Evolutionary conservation across 225 moss, liverwort and hornwort species (phyloP), one percentile per base, ranked within the genome.

Genomic region (Climacium dendroides): DNA sequence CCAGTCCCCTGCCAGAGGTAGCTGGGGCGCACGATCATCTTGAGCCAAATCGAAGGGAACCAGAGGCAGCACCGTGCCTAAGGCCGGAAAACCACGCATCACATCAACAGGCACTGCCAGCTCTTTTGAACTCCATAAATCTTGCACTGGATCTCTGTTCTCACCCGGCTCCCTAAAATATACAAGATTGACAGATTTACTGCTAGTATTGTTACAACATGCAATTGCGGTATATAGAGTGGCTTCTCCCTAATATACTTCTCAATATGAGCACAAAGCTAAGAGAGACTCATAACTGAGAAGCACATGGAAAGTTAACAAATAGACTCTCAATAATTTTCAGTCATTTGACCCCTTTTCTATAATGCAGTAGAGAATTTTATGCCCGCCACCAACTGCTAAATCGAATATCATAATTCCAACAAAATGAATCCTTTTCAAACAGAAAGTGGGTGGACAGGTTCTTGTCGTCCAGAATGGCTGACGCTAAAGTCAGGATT

Each of bases 1-100:
- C 99, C 99, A 97, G 85, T 96, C 95, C 59, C 96, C 99, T 60
- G 91, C 91, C 78, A 93, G 65, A 66, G 94, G 93, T 63, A 91
- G 69, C 78, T 90, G 95, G 53, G 90, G 88, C 15, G 86, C 88
- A 20, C 89, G 74, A 89, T 95, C 95, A 82, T 96, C 91, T 87
- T 93, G 86, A 55, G 90, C 89, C 74, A 92, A 84, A 78, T 93
- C 94, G 61, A 24, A 19, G 88, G 93, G 89, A 72, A 95, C 83
- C 82, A 98, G 83, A 62, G 95, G 92, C 65, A 97, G 85, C 75
- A 96, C 92, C 54, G 96, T 96, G 80, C 98, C 98, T 37, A 96
- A 35, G 48, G 91, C 87, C 65, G 98, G 98, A 65, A 96, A 93
- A 41, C 90, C 90, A 50, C 91, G 87, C 88, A 99, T 90, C 74